A percentile compares a stretch with the other conserved stretches of the same genome.
These are phyloP conservation scores for Claviceps capensis DNA, from an alignment of 2,329 filamentous ascomycete species.

Conservation along the genomic window DNA sequence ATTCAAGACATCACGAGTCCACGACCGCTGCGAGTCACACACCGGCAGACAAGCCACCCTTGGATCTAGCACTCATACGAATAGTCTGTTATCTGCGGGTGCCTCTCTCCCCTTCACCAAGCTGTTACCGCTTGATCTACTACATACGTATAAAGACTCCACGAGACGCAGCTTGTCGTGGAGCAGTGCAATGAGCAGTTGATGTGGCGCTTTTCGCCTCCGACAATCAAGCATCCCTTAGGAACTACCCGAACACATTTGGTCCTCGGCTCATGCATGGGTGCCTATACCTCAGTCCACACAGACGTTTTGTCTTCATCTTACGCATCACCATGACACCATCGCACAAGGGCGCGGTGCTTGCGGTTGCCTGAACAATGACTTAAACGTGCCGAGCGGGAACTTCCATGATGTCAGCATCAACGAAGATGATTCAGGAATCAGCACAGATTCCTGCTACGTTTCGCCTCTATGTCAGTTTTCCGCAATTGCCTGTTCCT, in stretches of 20 bases:
- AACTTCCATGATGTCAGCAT: background rate
- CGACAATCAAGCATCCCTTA: too few relatives aligned
- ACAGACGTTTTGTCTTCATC: background rate
- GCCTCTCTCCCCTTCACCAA: background rate
- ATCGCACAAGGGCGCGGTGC: background rate
- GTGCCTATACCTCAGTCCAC: background rate
- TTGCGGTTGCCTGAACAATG: background rate
- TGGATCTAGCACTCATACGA: background rate
- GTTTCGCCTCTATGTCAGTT: background rate
- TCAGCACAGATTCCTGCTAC: background rate
- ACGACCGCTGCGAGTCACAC: background rate
- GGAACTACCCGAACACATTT: background rate
- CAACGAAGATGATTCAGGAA: background rate
- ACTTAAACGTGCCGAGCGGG: background rate
- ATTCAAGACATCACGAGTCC: background rate
- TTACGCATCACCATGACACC: background rate
- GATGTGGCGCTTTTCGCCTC: background rate
- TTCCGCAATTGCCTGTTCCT: background rate
- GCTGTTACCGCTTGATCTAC: background rate
- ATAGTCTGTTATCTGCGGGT: background rate
- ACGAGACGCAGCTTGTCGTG: background rate
- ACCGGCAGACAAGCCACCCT: conserved; percentile 3
- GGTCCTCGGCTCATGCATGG: background rate
- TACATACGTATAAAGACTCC: background rate
- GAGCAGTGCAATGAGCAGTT: background rate